Evolutionary conservation across 192 early-diverging fungal genomes (phyloP).

Genomic region (Coemansia sp.): DNA sequence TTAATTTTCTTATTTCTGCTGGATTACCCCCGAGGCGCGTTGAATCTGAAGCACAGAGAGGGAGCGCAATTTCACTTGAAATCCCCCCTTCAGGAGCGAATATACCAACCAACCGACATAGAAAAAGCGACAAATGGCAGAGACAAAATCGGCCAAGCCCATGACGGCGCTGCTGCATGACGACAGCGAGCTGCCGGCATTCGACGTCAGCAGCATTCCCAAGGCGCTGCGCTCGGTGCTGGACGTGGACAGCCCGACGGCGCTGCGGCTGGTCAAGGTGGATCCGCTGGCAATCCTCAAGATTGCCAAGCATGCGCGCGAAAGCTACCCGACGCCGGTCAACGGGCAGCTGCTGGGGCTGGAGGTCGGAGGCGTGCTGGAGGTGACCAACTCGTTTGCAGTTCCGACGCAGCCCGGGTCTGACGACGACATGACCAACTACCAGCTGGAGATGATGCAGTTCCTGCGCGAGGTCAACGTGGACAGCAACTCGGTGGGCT

Average conservation of each 20-base stretch:
- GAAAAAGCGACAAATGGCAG: conserved; percentile 9
- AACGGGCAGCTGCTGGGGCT: conserved; percentile 94
- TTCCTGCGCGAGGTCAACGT: conserved; percentile 89
- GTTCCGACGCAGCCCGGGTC: conserved; percentile 62
- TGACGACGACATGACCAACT: conserved; percentile 67
- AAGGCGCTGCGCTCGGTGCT: conserved; percentile 41
- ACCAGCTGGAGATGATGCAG: conserved; percentile 93
- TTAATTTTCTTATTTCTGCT: too few species aligned
- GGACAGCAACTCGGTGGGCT: conserved; percentile 95
- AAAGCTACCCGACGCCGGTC: conserved; percentile 69
- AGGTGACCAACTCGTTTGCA: conserved; percentile 91
- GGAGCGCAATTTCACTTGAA: too few species aligned
- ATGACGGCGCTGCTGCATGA: conserved; percentile 48
- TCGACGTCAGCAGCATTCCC: conserved; percentile 37
- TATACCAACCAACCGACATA: too few species aligned
- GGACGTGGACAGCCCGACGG: conserved; percentile 58
- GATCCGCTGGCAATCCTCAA: conserved; percentile 85
- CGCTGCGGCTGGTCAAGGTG: conserved; percentile 63
- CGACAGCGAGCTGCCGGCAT: conserved; percentile 16
- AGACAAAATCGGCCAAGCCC: conserved; percentile 39
- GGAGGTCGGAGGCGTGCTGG: conserved; percentile 83
- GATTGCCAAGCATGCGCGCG: conserved; percentile 96
- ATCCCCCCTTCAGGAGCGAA: too few species aligned
- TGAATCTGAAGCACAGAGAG: too few species aligned
- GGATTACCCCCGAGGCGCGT: too few species aligned